Evolutionary conservation across 1,284 basidiomycete genomes (phyloP).

Genomic region (Apiotrichum gracile): DNA sequence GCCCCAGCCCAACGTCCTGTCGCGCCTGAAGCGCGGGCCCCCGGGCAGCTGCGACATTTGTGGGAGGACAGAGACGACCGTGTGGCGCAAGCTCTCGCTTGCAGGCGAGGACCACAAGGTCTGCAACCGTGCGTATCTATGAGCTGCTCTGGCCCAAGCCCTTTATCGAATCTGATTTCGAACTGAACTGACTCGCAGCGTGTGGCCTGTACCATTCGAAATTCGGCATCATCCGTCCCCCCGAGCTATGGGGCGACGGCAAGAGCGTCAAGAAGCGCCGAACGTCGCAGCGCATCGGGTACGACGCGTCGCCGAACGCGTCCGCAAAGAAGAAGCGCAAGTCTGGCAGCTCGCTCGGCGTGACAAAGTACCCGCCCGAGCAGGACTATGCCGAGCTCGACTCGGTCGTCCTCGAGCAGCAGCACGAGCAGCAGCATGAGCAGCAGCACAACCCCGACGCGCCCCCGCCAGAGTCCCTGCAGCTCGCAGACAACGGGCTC

Average conservation of each 20-base stretch:
- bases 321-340: constrained; percentile 11
- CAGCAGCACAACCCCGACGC: not conserved
- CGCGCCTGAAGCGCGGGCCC: constrained; percentile 32
- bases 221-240: constrained; percentile 40
- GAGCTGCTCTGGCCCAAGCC: not conserved
- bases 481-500: not conserved
- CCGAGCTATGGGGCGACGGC: constrained; percentile 44
- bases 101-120: constrained; percentile 33
- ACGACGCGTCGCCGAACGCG: constrained; percentile 2
- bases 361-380: not conserved
- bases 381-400: not conserved
- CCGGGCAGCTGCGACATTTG: constrained; percentile 44
- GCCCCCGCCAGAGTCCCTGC: not conserved
- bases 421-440: not conserved
- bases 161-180: not conserved
- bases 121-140: constrained; percentile 40
- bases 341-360: not conserved
- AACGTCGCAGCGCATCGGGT: constrained; percentile 3
- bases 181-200: constrained; percentile 18
- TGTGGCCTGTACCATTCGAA: constrained; percentile 42
- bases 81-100: constrained; percentile 38
- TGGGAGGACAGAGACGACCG: constrained; percentile 38
- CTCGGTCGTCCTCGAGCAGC: not conserved
- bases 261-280: constrained; percentile 36
- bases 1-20: constrained; percentile 18